phyloP scores from a whole-genome alignment of 164 flowering plant species.

The Protea cynaroides region DNA sequence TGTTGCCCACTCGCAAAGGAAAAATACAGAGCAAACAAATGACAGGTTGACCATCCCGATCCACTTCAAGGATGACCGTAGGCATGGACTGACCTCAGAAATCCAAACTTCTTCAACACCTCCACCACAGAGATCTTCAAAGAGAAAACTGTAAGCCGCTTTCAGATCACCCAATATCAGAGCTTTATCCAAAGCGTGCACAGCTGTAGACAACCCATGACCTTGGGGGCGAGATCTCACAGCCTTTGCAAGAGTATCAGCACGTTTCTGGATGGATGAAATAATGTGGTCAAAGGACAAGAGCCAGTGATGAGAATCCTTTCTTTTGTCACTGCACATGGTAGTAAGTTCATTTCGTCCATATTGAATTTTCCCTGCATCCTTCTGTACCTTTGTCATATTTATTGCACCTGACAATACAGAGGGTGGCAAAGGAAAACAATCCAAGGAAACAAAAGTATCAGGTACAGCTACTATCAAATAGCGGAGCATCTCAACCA shows the following conservation, averaged over 20 bases:
- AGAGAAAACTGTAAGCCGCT: constrained; percentile 58
- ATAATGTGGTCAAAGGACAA: constrained; percentile 51
- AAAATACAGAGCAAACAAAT: constrained; percentile 65
- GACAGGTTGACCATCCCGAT: constrained; percentile 47
- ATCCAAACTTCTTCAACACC: constrained; percentile 66
- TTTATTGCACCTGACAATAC: constrained; percentile 41
- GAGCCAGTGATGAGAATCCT: constrained; percentile 38
- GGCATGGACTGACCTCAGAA: constrained; percentile 65
- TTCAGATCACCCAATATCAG: constrained; percentile 63
- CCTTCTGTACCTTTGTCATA: constrained; percentile 41
- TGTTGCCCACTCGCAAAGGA: constrained; percentile 97
- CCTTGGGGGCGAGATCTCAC: constrained; percentile 58
- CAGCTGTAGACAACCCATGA: constrained; percentile 67
- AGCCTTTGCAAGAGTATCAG: constrained; percentile 62
- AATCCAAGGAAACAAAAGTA: constrained; percentile 92
- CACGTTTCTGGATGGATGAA: constrained; percentile 69
- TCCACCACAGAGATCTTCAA: constrained; percentile 61
- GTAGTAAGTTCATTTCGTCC: constrained; percentile 30
- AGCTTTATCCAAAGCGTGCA: constrained; percentile 76
- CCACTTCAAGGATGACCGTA: constrained; percentile 75
- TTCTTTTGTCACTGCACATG: constrained; percentile 32
- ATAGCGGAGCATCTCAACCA: constrained; percentile 87
- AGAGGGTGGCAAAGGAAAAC: constrained; percentile 76
- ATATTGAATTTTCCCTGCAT: constrained; percentile 31
- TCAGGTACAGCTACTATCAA: constrained; percentile 85